Base-by-base conservation (phyloP, 441 rosid species). In the Mallotus repandus region DNA sequence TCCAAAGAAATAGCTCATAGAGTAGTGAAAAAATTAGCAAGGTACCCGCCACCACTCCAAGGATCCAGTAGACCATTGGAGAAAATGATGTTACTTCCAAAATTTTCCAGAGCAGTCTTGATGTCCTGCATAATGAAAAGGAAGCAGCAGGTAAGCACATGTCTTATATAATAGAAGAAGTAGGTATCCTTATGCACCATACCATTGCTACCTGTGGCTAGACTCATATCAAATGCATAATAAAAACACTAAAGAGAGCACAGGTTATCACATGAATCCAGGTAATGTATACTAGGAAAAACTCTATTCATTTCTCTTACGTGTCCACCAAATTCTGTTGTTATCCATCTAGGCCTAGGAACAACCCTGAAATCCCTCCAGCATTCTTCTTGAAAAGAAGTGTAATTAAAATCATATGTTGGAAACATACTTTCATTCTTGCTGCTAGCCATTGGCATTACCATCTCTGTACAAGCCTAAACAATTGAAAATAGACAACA, bases 401-500 rank as follows among this genome's bases (percentile, higher is more conserved):
- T 80, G 79, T 86, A 89, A 74, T 87, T 84, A 81, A 81, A 94
- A 66, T 77, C 87, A 76, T 79, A 82, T 43, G 88, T 52, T 8
- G 86, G 88, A 72, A 82, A 93, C 94, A 93, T 91, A 84, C 94
- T 91, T 21, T 69, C 76, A 56, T 84, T 84, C 58, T 48, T 69
- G 79, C 85, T 85, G 74, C 89, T 84, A 65, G 94, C 84, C 97
- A 91, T 85, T 46, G 96, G 98, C 97, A 94, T 90, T 72, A 94
- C 94, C 97, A 94, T 91, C 83, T 94, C 98, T 32, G 96, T 85
- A 83, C 97, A 94, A 1, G 96, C 96, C 98, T 94, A 46, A 15
- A 75, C 43, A 32, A 77, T 70, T 57, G 72, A 65, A 78, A 50
- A 56, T 65, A 70, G 67, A 60, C 2, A 55, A 57, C 11, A 57